Base-by-base conservation (phyloP, 192 early-diverging fungal genomes). In the Podila minutissima region DNA sequence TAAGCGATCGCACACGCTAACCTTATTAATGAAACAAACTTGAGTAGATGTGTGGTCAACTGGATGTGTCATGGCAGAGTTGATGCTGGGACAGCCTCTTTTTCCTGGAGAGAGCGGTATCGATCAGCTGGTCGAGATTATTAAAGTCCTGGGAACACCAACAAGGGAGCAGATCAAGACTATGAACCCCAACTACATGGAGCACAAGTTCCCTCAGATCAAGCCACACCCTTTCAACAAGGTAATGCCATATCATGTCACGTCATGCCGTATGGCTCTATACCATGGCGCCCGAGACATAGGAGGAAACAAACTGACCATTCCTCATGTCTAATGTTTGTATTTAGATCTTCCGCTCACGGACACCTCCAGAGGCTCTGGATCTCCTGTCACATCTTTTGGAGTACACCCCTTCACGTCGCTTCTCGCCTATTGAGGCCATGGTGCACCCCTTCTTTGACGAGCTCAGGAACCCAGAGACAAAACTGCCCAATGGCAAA, bases 41-140 rank as follows among this genome's bases (percentile, higher is more conserved):
- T 46, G 41, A 17, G 15, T 46, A 85, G 97, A 98, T 81, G 89
- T 97, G 41, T 98, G 97, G 97, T 98, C 97, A 15, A 91, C 94
- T 9, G 97, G 95, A 31, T 98, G 97, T 77, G 97, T 98, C 33
- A 96, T 97, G 94, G 96, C 94, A 8, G 97, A 98, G 87, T 87
- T 98, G 62, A 94, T 97, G 88, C 89, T 96, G 48, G 95, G 95
- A 46, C 93, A 94, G 75, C 97, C 97, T 15, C 82, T 98, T 59
- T 98, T 98, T 88, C 94, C 96, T n/a, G 97, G 97, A 33, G 97
- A 98, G 86, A 96, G 94, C 66, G 95, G 97, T 59, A 97, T 99
- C 46, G 98, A 99, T 82, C 98, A 99, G 82, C 87, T 99, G 31
- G 98, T 99, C 35, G 97, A 99, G 84, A 99, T 99, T 76, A 99